phyloP scores from a whole-genome alignment of 306 rosid genomes.

The Corylus americana region DNA sequence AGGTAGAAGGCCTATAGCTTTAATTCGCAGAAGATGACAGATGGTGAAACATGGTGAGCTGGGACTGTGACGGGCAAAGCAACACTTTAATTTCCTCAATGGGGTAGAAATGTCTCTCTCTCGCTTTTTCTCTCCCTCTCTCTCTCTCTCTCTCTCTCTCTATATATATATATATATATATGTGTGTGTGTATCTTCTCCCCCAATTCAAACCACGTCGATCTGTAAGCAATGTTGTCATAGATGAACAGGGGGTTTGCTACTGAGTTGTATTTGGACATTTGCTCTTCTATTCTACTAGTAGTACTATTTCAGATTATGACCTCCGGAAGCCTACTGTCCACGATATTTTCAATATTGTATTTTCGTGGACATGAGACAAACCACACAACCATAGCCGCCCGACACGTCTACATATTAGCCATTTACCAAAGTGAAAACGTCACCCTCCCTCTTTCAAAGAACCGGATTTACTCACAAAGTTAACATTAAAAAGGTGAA shows the following conservation, averaged over 20 bases:
- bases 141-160: too few relatives aligned
- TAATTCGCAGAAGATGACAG: slow-evolving; percentile 15
- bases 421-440: neutral
- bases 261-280: neutral
- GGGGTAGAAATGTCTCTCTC: neutral
- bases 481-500: too few relatives aligned
- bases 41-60: slow-evolving; percentile 29
- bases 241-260: neutral
- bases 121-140: too few relatives aligned
- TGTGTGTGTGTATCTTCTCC: neutral
- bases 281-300: neutral
- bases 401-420: neutral
- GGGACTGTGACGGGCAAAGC: slow-evolving; percentile 18
- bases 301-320: too few relatives aligned
- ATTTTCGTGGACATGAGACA: slow-evolving; percentile 9
- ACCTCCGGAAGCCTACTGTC: neutral
- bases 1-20: neutral
- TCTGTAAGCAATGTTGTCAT: neutral
- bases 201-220: neutral
- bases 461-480: too few relatives aligned
- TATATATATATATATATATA: neutral
- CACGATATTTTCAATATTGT: too few relatives aligned
- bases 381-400: neutral
- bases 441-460: neutral
- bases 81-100: slow-evolving; percentile 18